phyloP scores from a whole-genome alignment of 1,284 basidiomycete species.

The Microbotryum violaceum region DNA sequence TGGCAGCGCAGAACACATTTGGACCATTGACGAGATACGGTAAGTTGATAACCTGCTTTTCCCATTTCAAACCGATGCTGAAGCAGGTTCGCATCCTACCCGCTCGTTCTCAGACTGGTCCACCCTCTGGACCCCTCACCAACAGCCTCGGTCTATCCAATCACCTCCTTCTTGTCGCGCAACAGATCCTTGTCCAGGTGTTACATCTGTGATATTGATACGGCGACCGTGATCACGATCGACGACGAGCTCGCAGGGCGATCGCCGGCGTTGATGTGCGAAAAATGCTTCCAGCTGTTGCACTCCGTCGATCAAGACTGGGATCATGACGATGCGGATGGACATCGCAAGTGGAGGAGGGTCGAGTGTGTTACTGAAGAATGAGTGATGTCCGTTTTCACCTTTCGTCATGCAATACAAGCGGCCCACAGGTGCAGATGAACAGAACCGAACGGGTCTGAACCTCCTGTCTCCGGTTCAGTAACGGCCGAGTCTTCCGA shows the following conservation, averaged over 20 bases:
- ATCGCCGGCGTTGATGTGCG: conserved; percentile 24
- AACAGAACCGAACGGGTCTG: too few species aligned
- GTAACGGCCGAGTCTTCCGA: too few species aligned
- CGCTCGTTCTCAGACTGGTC: not conserved
- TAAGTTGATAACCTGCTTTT: conserved; percentile 36
- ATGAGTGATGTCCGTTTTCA: too few species aligned
- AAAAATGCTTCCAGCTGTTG: conserved; percentile 23
- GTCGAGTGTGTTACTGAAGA: too few species aligned
- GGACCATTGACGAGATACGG: conserved; percentile 66
- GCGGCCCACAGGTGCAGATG: too few species aligned
- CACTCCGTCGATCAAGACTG: too few species aligned
- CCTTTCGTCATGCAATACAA: too few species aligned
- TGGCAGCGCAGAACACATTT: conserved; percentile 70
- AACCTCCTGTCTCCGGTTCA: too few species aligned
- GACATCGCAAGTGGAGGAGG: too few species aligned
- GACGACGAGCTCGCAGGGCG: conserved; percentile 29
- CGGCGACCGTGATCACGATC: conserved; percentile 19
- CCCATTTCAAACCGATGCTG: not conserved
- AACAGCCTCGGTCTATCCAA: conserved; percentile 16
- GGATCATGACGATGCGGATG: conserved; percentile 12
- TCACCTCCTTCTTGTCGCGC: conserved; percentile 31
- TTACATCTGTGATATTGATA: conserved; percentile 29
- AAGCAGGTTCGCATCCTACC: not conserved
- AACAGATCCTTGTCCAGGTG: conserved; percentile 6
- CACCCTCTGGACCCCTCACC: conserved; percentile 8